Evolutionary conservation across 169 alveolate genomes (phyloP), one percentile per base, ranked within the genome.

Genomic region (Plasmodium vinckei): DNA sequence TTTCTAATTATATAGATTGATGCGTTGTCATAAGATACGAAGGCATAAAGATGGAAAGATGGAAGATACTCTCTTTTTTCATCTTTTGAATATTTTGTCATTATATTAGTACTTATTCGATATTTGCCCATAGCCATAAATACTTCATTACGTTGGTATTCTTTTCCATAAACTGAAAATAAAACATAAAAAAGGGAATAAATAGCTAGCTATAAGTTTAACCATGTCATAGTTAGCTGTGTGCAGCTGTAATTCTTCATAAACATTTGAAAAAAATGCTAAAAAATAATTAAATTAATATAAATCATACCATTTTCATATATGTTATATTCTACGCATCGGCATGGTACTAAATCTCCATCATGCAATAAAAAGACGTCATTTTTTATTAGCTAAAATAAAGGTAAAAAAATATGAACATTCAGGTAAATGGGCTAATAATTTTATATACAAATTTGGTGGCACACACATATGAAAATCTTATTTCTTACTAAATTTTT

Each of bases 21-120:
- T 13, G 65, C 88, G 27, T 77, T 19, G 9, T 77, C 77, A 63
- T 49, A 21, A 3, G 88, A 64, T 25, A 77, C 61, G 25, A 77
- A 77, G 0, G 88, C 63, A 39, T 77, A 77, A 2, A 77, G 33
- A 44, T 77, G 88, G 46, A 77, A 77, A 7, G 88, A 77, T 21
- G 88, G 88, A 9, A 77, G 65, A 46, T 77, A 77, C n/a, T 63
- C 88, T 46, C 88, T 64, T 68, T 77, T 77, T 17, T 77, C 88
- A 42, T 77, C 88, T 25, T 33, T 77, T 19, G 68, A 44, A 56
- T 77, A 68, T 51, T 56, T 77, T 15, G 88, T 77, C 67, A 77
- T 27, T 42, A 77, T 56, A 53, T 77, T 77, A 23, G 49, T 47
- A 19, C 75, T 77, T 49, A 63, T 63, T 23, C 57, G 39, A 51